Base-by-base conservation (phyloP, 129 eudicot species). In the Mikania micrantha region DNA sequence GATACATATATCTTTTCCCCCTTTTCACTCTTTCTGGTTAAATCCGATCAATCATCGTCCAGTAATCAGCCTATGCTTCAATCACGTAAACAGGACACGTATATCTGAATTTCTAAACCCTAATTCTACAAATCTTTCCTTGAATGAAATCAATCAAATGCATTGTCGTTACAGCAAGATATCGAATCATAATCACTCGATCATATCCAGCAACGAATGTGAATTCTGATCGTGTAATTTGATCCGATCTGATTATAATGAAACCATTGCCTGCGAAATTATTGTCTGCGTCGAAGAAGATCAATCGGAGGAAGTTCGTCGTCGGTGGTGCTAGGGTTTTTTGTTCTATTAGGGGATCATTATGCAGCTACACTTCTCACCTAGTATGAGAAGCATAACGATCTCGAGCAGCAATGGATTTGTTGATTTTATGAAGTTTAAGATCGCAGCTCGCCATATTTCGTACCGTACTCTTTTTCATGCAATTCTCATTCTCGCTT, bases 291-390 rank as follows among this genome's bases (percentile, higher is more conserved):
- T 64, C 53, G 19, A 31, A 74, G 34, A 39, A 54, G 24, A 74
- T 74, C 78, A 53, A 64, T 74, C 56, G 45, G 27, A 53, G 12
- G 32, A 47, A 53, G 57, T 64, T 74, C 42, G 32, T 64, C 54
- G 24, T 52, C 57, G 57, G 57, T 64, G 58, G 74, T 52, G 71
- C 34, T 66, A 72, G 84, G 82, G 80, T 70, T 77, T 66, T 34
- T 9, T 68, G 70, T 58, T 61, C 32, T 68, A 36, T 66, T 58
- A 53, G 78, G 35, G 76, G 72, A 71, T 81, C 88, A 93, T 78
- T 85, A 93, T 93, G 98, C 98, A 88, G 98, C 92, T 93, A 74
- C 98, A 86, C 74, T 88, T 93, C 59, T 93, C 98, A 87, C 96
- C 90, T 85, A 92, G 98, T 78, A 88, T 88, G 98, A 92, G 84